These are phyloP conservation scores for Colletotrichum zoysiae DNA, from an alignment of 2,329 filamentous ascomycete genomes.

Conservation along the genomic window DNA sequence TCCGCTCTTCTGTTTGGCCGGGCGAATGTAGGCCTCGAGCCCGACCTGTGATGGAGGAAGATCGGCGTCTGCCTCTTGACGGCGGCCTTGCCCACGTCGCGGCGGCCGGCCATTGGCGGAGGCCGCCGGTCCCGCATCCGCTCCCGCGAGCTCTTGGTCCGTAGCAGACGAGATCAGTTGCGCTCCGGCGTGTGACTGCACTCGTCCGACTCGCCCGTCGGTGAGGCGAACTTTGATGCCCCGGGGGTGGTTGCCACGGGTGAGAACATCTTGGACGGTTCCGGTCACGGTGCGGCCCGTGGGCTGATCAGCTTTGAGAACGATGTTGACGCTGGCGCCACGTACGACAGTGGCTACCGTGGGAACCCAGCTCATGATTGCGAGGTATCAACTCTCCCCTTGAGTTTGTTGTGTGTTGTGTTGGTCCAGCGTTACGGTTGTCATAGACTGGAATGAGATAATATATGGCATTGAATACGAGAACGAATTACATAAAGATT, in stretches of 20 bases:
- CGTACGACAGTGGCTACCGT: conserved; percentile 65
- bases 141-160: conserved; percentile 10
- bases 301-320: conserved; percentile 81
- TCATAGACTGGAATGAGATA: not conserved
- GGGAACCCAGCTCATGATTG: conserved; percentile 54
- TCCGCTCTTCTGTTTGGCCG: conserved; percentile 36
- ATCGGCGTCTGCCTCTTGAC: conserved; percentile 8
- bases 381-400: not conserved
- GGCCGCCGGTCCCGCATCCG: not conserved
- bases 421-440: not conserved
- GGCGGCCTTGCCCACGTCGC: conserved; percentile 40
- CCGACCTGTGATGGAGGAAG: conserved; percentile 46
- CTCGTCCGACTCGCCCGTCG: conserved; percentile 79
- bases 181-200: conserved; percentile 69
- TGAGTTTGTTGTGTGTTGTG: not conserved
- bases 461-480: not conserved
- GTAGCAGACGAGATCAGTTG: conserved; percentile 24
- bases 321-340: conserved; percentile 76
- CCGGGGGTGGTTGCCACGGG: conserved; percentile 78
- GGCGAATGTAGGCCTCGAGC: conserved; percentile 64
- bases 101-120: conserved; percentile 9
- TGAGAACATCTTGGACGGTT: conserved; percentile 75
- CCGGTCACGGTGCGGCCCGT: conserved; percentile 79
- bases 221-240: conserved; percentile 83
- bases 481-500: not conserved